Base-by-base conservation (phyloP, 176 grass and related monocot species). In the Oryza coarctata region DNA sequence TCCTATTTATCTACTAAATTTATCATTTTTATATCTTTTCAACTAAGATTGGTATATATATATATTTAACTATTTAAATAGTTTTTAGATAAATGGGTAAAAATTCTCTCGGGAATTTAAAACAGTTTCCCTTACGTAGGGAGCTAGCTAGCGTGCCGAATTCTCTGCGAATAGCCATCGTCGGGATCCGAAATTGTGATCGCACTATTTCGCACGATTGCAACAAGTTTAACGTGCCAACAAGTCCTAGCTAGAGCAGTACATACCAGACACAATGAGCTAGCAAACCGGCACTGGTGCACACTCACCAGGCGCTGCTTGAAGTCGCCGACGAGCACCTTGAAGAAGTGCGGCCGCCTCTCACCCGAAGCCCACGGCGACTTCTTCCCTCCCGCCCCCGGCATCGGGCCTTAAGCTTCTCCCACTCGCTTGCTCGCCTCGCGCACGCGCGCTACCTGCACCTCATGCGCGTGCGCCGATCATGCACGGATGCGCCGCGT, bases 341-440 rank as follows among this genome's bases (percentile, higher is more conserved):
- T 98, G 84, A 95, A 98, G 95, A 98, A 98, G 67, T 93, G 93
- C 41, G 88, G 95, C 65, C 87, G 88, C 86, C 87, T 86, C 68
- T 69, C 82, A 34, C 11, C 86, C 39, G 70, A 73, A 76, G 39
- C 63, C 74, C 69, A 63, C 75, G 68, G 82, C 26, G 75, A 63
- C 70, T 34, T 79, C 70, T 25, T 79, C 65, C 66, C 29, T 80
- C n/a, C 79, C 71, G 36, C 77, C 33, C 13, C 55, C 22, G 76
- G 70, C 87, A 84, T 82, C 45, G 74, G 22, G 2, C 1, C 41
- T 9, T 0, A 12, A 12, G 12, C 41, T 44, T 25, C 66, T 40
- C 65, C 45, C 35, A 9, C 2, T 9, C 7, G 11, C 23, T 26
- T 3, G 2, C 76, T 14, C 18, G 2, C 45, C 13, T 12, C 72